These are phyloP conservation scores for Pseudoturritis turrita DNA, from an alignment of 345 rosid genomes.

Conservation along the genomic window DNA sequence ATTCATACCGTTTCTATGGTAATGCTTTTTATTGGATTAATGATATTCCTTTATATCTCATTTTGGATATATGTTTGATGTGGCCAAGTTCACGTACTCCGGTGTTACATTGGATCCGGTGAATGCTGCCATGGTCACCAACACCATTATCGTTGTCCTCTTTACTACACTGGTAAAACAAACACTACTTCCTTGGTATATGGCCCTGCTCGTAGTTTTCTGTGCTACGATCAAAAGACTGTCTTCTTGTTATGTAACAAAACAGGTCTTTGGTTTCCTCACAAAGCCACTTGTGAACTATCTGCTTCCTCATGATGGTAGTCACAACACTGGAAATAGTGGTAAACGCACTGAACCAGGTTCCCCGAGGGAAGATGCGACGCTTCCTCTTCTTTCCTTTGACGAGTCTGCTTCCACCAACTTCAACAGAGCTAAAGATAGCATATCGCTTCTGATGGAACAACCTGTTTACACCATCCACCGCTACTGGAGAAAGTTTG, in stretches of 20 bases:
- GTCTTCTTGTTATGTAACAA: conserved; percentile 4
- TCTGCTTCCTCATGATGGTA: conserved; percentile 44
- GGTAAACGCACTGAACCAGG: conserved; percentile 31
- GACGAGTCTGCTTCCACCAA: conserved; percentile 68
- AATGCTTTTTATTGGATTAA: not conserved
- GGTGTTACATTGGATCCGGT: conserved; percentile 66
- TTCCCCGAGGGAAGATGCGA: conserved; percentile 47
- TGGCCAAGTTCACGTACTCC: conserved; percentile 59
- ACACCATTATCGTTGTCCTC: conserved; percentile 63
- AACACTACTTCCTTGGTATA: conserved; percentile 9
- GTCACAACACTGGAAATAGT: not conserved
- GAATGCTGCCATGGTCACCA: conserved; percentile 66
- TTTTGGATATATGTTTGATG: conserved; percentile 10
- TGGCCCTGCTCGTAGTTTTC: not conserved
- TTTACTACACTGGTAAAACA: conserved; percentile 62
- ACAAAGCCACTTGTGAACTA: conserved; percentile 67
- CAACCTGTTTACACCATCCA: conserved; percentile 79
- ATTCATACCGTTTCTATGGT: not conserved
- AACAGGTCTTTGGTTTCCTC: conserved; percentile 81
- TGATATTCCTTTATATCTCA: conserved; percentile 6
- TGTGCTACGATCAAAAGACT: not conserved
- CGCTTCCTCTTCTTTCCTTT: conserved; percentile 61
- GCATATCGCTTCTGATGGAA: conserved; percentile 66
- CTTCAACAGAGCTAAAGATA: conserved; percentile 62
- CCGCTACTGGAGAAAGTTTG: conserved; percentile 82